Evolutionary conservation across 176 grass and related monocot genomes (phyloP).

Genomic region (Eragrostis curvula): DNA sequence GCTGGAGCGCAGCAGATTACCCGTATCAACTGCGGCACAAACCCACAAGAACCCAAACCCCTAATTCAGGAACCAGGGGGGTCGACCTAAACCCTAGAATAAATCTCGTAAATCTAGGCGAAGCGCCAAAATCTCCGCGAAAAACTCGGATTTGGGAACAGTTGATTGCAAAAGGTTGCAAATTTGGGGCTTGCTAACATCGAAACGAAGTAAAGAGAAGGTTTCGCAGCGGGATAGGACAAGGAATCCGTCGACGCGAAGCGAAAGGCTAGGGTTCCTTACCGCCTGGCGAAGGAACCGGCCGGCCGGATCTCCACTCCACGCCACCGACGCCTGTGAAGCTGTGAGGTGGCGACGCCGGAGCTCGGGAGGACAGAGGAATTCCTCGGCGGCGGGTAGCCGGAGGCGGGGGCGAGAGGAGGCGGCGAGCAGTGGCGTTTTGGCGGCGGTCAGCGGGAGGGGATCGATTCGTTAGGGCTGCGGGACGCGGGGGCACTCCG

Average conservation of each 20-base stretch:
- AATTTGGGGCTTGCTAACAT: background rate
- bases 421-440: background rate
- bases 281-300: conserved; percentile 20
- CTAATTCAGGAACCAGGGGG: background rate
- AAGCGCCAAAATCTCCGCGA: background rate
- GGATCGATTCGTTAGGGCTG: conserved; percentile 29
- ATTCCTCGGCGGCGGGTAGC: background rate
- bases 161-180: background rate
- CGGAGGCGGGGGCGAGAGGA: background rate
- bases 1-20: background rate
- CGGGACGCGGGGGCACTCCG: too few relatives aligned
- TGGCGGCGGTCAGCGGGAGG: conserved; percentile 15
- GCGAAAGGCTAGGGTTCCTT: conserved; percentile 30
- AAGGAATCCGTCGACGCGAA: background rate
- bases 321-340: background rate
- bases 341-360: background rate
- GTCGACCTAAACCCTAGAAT: conserved; percentile 19
- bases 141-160: background rate
- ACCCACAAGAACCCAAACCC: background rate
- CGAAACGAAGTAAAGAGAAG: background rate
- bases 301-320: background rate
- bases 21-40: background rate
- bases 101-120: background rate
- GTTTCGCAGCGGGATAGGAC: background rate
- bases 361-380: background rate